A percentile compares a stretch with the other conserved stretches of the same genome.
Conservation (phyloP, 2,329 filamentous ascomycete genomes). For the Chaetomiaceae sp. region DNA sequence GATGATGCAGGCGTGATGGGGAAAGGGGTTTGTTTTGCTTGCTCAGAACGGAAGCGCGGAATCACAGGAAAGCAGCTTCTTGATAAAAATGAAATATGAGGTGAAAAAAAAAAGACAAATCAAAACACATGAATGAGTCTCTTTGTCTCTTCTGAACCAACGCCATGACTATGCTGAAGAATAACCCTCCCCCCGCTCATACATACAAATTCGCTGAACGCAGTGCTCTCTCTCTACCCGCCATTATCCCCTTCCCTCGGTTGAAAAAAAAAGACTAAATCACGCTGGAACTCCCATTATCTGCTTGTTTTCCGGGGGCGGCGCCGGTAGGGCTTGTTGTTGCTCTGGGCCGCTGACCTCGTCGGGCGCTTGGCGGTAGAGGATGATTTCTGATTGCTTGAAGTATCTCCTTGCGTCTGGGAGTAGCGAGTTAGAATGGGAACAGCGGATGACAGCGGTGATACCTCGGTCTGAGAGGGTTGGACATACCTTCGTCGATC, state of each 20-base stretch:
- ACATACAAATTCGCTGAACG: conserved; percentile 13
- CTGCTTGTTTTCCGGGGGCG: conserved; percentile 41
- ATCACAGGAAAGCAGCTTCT: neutral
- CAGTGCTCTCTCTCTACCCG: too few relatives aligned
- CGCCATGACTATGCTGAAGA: conserved; percentile 24
- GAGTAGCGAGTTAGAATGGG: conserved; percentile 19
- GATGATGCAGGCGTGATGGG: too few relatives aligned
- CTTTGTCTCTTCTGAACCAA: conserved; percentile 14
- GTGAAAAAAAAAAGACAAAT: neutral
- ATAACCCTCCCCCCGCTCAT: conserved; percentile 10
- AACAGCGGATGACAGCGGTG: too few relatives aligned
- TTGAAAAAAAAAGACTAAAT: neutral
- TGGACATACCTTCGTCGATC: conserved; percentile 79
- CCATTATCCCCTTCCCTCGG: neutral
- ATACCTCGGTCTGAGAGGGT: neutral
- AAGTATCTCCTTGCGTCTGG: conserved; percentile 93
- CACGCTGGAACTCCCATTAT: conserved; percentile 38
- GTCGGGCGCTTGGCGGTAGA: conserved; percentile 77
- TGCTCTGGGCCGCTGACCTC: conserved; percentile 38
- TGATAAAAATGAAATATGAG: neutral
- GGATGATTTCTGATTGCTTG: conserved; percentile 97
- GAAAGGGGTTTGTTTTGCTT: neutral
- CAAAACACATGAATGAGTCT: conserved; percentile 5
- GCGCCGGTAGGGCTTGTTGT: conserved; percentile 36
- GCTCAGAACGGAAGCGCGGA: neutral